Evolutionary conservation across 2,329 filamentous ascomycete genomes (phyloP).

Genomic region (Metarhizium anisopliae): DNA sequence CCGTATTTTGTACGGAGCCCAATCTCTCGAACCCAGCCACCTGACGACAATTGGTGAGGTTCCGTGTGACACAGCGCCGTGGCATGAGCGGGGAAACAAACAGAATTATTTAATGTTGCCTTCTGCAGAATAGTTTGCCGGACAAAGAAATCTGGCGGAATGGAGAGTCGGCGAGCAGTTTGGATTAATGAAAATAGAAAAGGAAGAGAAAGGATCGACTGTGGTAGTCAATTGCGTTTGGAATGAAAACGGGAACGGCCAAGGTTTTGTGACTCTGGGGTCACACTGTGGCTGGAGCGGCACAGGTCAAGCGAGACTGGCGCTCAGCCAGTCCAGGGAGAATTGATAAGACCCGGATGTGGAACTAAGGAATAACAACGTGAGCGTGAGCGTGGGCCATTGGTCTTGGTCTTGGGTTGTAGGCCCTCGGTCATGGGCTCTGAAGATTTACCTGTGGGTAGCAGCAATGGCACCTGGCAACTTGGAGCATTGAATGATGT

Average conservation of each 20-base stretch:
- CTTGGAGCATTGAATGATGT: too few species aligned
- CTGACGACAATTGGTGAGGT: neutral
- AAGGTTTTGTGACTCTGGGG: constrained; percentile 2
- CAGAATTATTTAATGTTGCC: neutral
- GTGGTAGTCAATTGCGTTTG: neutral
- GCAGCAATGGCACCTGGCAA: neutral
- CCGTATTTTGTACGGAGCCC: neutral
- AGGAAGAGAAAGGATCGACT: neutral
- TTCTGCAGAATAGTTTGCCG: neutral
- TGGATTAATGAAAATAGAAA: neutral
- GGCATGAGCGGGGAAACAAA: neutral
- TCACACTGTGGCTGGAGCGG: neutral
- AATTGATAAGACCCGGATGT: too few species aligned
- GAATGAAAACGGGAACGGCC: constrained; percentile 1
- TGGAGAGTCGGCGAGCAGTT: neutral
- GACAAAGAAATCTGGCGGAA: neutral
- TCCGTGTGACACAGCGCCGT: neutral
- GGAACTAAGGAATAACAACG: too few species aligned
- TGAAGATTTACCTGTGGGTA: too few species aligned
- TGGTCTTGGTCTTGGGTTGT: too few species aligned
- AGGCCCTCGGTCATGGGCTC: too few species aligned
- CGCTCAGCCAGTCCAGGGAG: too few species aligned
- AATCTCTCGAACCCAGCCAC: neutral
- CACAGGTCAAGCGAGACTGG: neutral
- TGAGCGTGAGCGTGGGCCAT: too few species aligned